Base-by-base conservation (phyloP, 768 basidiomycete species). In the Wakefieldia striispora region DNA sequence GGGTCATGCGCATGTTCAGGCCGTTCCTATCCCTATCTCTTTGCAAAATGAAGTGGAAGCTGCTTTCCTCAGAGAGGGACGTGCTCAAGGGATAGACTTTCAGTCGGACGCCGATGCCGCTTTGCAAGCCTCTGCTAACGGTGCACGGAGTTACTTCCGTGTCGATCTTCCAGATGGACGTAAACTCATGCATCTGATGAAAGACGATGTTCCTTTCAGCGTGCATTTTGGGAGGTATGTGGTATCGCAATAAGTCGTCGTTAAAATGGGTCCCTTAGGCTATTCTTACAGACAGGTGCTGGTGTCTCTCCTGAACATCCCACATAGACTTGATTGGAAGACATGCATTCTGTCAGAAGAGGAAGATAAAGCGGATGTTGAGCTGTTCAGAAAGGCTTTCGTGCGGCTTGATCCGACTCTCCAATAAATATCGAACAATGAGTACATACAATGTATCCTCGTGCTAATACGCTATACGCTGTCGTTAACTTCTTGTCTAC, bases 1-100 rank as follows among this genome's bases (percentile, higher is more conserved):
- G 10, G 95, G 94, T 0, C 97, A 99, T 62, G 94, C 93, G 13
- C 95, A 98, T 68, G 75, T 97, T 8, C 97, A 98, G 65, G 84
- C 79, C 31, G 79, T 91, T 1, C 91, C 94, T 21, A 67, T 95
- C 6, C 91, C 93, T 0, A 54, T 68, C n/a, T 74, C 74, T 36
- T 65, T 90, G 34, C 70, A 81, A 54, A 74, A 79, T 41, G 73
- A 79, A 50, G 79, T 95, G 11, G 87, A 87, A 64, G 71, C 78
- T 11, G 76, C 82, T 11, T 97, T 98, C 67, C 58, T 78, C 16
- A 70, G 73, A n/a, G 86, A 88, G 63, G 93, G 89, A 6, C 74
- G 75, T 37, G 65, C 74, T 23, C 66, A 75, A 35, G 87, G 87
- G 4, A 77, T 93, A 40, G 82, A 84, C 50, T 94, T 93, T 66